Evolutionary conservation across 2,329 filamentous ascomycete genomes (phyloP), one percentile per base, ranked within the genome.

Genomic region (Alternaria brassicae): DNA sequence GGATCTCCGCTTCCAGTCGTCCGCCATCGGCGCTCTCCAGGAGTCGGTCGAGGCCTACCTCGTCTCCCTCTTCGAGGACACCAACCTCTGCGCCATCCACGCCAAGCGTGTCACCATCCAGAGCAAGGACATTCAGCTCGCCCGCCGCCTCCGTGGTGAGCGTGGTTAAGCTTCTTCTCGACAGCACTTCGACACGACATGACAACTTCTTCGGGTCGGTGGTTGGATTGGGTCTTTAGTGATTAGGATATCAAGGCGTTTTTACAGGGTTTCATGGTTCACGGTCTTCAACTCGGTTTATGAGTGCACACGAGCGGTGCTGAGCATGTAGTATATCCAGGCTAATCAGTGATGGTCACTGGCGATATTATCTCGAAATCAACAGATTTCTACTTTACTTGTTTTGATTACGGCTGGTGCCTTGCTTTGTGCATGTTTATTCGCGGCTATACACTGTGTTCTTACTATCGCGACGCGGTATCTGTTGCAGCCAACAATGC

Each of bases 91-190:
- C 81, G 95, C 94, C 63, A 93, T 98, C 71, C 94, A 98, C 80
- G 95, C 94, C 62, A 97, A 97, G 83, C 86, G 94, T 77, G 93
- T 98, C 53, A 98, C 94, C 37, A 96, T 97, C 71, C 81, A 96
- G 91, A 93, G 95, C 80, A 97, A 97, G 82, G 95, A 98, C 79
- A 97, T 99, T 71, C 94, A 97, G 81, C 86, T 98, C 61, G 94
- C 94, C 67, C 82, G 82, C 70, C 82, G 82, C 66, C 82, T 84
- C 74, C 82, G 82, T 76, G 82, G 82, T 72, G 82, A 84, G 81
- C 82, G 82, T 65, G 83, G 82, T 79, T 84, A 83, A 73, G 66
- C 66, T 59, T 62, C 66, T 59, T 62, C 56, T 63, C 64, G 19
- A 17, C 34, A 37, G 19, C 34, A 55, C 58, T 21, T 39, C 61